phyloP scores from a whole-genome alignment of 1,139 yeast genomes.

The Scheffersomyces quercinus region DNA sequence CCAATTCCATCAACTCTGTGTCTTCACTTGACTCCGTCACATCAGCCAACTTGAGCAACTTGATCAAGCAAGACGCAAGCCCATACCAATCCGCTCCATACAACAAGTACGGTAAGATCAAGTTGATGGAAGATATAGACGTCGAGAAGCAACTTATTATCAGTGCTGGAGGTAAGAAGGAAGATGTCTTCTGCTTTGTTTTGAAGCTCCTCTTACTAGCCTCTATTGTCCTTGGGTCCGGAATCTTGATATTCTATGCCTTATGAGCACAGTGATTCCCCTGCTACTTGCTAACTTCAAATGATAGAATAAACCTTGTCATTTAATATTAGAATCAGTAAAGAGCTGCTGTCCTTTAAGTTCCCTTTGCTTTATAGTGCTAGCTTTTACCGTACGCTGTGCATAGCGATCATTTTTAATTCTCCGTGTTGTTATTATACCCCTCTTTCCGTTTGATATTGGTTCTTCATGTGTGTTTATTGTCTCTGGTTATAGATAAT shows the following conservation, averaged over 20 bases:
- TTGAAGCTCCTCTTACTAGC: slow-evolving; percentile 32
- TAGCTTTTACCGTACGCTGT: too few species aligned
- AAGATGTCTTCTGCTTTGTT: slow-evolving; percentile 34
- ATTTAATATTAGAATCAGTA: too few species aligned
- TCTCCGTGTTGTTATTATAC: too few species aligned
- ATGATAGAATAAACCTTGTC: too few species aligned
- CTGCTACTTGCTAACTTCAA: not conserved
- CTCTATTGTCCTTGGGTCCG: slow-evolving; percentile 33
- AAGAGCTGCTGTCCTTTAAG: too few species aligned
- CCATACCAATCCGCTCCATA: slow-evolving; percentile 3
- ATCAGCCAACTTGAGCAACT: slow-evolving; percentile 10
- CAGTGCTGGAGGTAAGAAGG: slow-evolving; percentile 42
- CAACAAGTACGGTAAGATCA: slow-evolving; percentile 14
- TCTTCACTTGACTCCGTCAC: slow-evolving; percentile 12
- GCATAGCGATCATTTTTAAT: too few species aligned
- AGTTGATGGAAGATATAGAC: slow-evolving; percentile 30
- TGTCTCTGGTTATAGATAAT: too few species aligned
- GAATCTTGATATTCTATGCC: slow-evolving; percentile 41
- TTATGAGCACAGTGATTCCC: slow-evolving; percentile 13
- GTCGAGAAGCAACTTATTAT: slow-evolving; percentile 40
- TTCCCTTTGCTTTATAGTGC: too few species aligned
- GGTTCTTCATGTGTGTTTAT: too few species aligned
- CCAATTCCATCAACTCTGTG: slow-evolving; percentile 19
- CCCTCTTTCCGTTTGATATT: too few species aligned
- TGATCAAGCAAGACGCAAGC: slow-evolving; percentile 15